These are phyloP conservation scores for Nannizziopsis barbatae DNA, from an alignment of 2,329 filamentous ascomycete species.

Conservation along the genomic window DNA sequence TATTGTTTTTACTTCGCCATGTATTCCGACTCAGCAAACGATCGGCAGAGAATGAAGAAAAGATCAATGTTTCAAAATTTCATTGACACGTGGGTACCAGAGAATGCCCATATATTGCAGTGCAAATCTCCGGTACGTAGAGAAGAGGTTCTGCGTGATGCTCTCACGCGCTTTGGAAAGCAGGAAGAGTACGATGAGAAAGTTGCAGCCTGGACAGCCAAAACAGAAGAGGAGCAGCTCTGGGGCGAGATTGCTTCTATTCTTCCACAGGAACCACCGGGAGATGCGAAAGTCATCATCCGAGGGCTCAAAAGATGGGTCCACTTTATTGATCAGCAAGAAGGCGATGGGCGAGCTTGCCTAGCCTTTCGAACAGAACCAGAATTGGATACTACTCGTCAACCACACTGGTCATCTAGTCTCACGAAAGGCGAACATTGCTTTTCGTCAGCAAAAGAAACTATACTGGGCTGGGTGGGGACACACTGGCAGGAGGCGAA, in stretches of 20 bases:
- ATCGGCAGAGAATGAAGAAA: slow-evolving; percentile 7
- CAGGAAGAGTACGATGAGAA: slow-evolving; percentile 4
- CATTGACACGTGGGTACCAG: slow-evolving; percentile 1
- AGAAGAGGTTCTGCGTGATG: background rate
- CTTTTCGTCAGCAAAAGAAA: background rate
- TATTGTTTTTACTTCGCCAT: background rate
- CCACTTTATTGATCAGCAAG: background rate
- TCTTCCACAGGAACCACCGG: background rate
- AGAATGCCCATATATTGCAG: slow-evolving; percentile 1
- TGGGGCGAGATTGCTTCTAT: slow-evolving; percentile 3
- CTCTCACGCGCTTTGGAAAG: slow-evolving; percentile 2
- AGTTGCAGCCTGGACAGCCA: slow-evolving; percentile 1
- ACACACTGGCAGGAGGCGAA: slow-evolving; percentile 3
- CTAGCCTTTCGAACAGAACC: background rate
- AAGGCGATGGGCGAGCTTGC: background rate
- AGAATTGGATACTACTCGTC: slow-evolving; percentile 3
- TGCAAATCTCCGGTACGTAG: background rate
- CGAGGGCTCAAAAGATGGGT: slow-evolving; percentile 9
- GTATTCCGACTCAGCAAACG: background rate
- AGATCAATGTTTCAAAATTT: slow-evolving; percentile 8
- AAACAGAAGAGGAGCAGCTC: background rate
- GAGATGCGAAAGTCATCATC: background rate
- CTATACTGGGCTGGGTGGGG: background rate
- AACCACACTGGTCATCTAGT: slow-evolving; percentile 5
- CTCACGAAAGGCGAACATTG: background rate